A percentile compares a stretch with the other conserved stretches of the same genome.
Evolutionary conservation across 441 rosid genomes (phyloP).

Genomic region (Cnidoscolus chayamansa): DNA sequence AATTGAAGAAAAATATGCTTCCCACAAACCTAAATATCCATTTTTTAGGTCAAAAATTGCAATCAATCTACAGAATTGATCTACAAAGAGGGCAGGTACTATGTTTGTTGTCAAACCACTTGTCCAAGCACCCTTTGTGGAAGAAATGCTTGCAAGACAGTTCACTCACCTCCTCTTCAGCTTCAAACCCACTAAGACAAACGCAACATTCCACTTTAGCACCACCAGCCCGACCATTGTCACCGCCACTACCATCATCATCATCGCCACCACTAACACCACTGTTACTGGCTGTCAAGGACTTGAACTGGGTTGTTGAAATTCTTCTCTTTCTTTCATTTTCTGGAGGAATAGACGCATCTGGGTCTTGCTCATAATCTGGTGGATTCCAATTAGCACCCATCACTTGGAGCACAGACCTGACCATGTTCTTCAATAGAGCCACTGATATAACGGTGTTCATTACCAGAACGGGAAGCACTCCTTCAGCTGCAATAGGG

Average conservation of each 20-base stretch:
- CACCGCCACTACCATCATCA: conserved; percentile 9
- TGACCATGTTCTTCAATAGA: conserved; percentile 54
- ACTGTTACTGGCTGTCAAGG: conserved; percentile 26
- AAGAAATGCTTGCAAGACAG: conserved; percentile 83
- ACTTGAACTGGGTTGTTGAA: conserved; percentile 55
- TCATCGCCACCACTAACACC: background rate
- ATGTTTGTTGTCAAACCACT: conserved; percentile 62
- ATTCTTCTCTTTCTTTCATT: conserved; percentile 39
- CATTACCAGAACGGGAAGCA: conserved; percentile 64
- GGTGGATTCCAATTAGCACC: conserved; percentile 23
- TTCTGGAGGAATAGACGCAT: conserved; percentile 20
- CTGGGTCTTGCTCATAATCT: conserved; percentile 31
- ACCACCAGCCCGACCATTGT: background rate
- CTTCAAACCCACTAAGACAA: conserved; percentile 69
- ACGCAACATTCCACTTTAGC: conserved; percentile 59
- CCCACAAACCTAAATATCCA: background rate
- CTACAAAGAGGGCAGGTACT: conserved; percentile 80
- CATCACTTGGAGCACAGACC: conserved; percentile 48
- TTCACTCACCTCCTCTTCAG: conserved; percentile 81
- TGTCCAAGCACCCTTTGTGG: conserved; percentile 66
- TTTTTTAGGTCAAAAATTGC: background rate
- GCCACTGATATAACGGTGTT: conserved; percentile 64
- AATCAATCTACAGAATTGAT: conserved; percentile 39
- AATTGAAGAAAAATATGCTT: background rate
- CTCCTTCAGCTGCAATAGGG: conserved; percentile 59